These are phyloP conservation scores for Cenchrus fungigraminus DNA, from an alignment of 176 grass and related monocot species.

Conservation along the genomic window DNA sequence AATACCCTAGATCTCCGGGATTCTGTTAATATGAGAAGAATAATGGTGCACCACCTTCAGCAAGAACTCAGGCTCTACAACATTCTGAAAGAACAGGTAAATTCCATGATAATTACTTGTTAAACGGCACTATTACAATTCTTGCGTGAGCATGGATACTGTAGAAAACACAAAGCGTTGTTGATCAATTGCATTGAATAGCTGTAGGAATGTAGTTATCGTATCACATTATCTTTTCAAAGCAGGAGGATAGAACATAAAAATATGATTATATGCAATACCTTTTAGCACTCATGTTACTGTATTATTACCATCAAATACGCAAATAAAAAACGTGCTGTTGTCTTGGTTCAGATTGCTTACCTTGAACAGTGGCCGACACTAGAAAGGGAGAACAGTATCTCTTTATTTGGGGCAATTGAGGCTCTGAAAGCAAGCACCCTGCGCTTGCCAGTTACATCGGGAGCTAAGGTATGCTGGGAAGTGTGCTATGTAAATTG, in stretches of 20 bases:
- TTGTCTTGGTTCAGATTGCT: constrained; percentile 61
- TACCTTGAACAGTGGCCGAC: constrained; percentile 76
- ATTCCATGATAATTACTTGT: constrained; percentile 11
- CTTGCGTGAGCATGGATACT: constrained; percentile 14
- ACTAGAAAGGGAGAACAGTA: constrained; percentile 68
- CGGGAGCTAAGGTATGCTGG: constrained; percentile 72
- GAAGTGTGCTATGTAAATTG: constrained; percentile 28
- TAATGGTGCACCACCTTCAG: constrained; percentile 57
- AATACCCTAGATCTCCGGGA: constrained; percentile 57
- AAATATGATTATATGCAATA: not conserved
- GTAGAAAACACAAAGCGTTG: constrained; percentile 14
- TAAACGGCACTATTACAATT: not conserved
- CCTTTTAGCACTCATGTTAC: not conserved
- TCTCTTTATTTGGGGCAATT: constrained; percentile 67
- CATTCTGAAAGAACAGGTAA: constrained; percentile 86
- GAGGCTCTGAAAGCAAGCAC: constrained; percentile 94
- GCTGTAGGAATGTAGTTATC: constrained; percentile 13
- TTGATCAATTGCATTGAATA: not conserved
- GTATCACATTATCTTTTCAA: not conserved
- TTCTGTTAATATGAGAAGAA: constrained; percentile 66
- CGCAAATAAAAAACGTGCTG: constrained; percentile 26
- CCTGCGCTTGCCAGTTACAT: constrained; percentile 73
- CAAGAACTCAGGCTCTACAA: constrained; percentile 62
- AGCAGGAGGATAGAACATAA: not conserved
- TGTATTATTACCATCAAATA: constrained; percentile 37